phyloP scores from a whole-genome alignment of 2,329 filamentous ascomycete genomes.

The Aspergillus candidus region DNA sequence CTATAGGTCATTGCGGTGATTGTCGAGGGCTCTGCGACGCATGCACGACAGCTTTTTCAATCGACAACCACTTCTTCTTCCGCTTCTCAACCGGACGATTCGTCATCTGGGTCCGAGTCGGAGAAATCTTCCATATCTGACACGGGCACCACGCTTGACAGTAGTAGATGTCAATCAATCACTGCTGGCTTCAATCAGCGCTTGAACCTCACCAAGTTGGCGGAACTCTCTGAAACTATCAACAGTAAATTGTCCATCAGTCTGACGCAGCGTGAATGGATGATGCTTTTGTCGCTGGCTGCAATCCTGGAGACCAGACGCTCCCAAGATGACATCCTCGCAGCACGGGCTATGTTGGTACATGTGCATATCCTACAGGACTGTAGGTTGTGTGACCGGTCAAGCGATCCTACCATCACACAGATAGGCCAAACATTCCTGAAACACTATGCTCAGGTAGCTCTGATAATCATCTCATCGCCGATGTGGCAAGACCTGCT shows the following conservation, averaged over 20 bases:
- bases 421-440: slow-evolving; percentile 18
- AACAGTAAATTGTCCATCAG: neutral
- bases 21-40: slow-evolving; percentile 10
- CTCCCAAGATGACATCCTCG: neutral
- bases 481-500: slow-evolving; percentile 30
- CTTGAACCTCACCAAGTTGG: neutral
- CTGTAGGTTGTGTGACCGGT: slow-evolving; percentile 16
- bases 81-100: neutral
- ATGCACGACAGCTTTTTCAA: neutral
- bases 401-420: neutral
- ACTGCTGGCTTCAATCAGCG: neutral
- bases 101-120: neutral
- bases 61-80: neutral
- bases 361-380: slow-evolving; percentile 17
- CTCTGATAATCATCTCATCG: slow-evolving; percentile 33
- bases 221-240: neutral
- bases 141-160: too few species aligned
- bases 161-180: too few species aligned
- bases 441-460: slow-evolving; percentile 32
- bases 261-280: slow-evolving; percentile 18
- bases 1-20: slow-evolving; percentile 17
- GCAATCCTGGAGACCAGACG: slow-evolving; percentile 8
- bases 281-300: slow-evolving; percentile 13
- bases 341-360: slow-evolving; percentile 13
- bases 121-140: neutral